Evolutionary conservation across 257 asterid genomes (phyloP), one percentile per base, ranked within the genome.

Genomic region (Solanum ahanhuiri): DNA sequence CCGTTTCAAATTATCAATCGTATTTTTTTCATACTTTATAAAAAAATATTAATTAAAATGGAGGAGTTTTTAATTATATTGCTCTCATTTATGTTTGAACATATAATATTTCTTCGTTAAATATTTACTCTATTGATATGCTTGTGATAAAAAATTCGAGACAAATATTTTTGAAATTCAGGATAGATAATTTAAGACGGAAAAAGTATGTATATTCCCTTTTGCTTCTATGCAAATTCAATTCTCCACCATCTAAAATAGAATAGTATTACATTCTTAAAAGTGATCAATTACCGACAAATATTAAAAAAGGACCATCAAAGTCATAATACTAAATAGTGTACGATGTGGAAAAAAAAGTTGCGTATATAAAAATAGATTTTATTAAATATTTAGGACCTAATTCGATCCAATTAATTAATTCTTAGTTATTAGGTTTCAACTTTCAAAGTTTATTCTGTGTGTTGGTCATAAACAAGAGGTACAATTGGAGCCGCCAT

Each of bases 191-290:
- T 14, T 69, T 14, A 34, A 12, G 2, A 69, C 1, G 6, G 1
- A 6, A 6, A 4, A 2, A 6, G 6, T 14, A 67, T 30, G 17
- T 14, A 15, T 43, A 18, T 25, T 45, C 84, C 10, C 25, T 79
- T 43, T 79, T 45, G 5, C 28, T 45, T 43, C 35, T 28, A 15
- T 7, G 20, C 18, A 79, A 79, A 79, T 8, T 79, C 18, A 79
- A 25, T 79, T 79, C 66, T 28, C 41, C 66, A 9, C 84, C 84
- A 45, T 17, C n/a, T 45, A 25, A 37, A 41, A 45, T 28, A 45
- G 66, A 45, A 79, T 79, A 79, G 66, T 79, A 79, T 79, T 25
- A 79, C 14, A 45, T 79, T 79, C 84, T 79, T 17, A n/a, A 79
- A 79, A 77, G 39, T 45, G 64, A 43, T 43, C 51, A 77, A 77